Evolutionary conservation across 2,329 filamentous ascomycete genomes (phyloP).

Genomic region (Penicillium sp.): DNA sequence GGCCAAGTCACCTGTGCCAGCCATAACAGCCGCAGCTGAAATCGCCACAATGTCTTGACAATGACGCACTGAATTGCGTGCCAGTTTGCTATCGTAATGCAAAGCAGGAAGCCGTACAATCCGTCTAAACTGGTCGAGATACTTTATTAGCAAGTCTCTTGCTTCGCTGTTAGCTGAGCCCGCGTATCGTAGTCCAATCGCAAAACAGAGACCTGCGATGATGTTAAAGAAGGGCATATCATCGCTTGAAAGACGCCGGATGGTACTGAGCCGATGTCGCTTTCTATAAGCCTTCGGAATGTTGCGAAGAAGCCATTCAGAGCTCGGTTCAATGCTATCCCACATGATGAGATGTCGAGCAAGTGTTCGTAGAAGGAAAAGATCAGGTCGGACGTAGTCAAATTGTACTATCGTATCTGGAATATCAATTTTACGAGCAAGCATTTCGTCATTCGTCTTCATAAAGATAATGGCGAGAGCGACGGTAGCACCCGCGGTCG

Average conservation of each 20-base stretch:
- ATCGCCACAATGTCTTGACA: conserved; percentile 86
- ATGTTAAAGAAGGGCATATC: conserved; percentile 94
- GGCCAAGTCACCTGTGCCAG: conserved; percentile 83
- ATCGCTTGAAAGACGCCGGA: conserved; percentile 65
- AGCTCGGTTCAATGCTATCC: conserved; percentile 70
- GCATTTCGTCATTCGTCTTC: conserved; percentile 84
- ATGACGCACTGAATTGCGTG: conserved; percentile 78
- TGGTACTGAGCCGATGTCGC: conserved; percentile 57
- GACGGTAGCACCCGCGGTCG: conserved; percentile 87
- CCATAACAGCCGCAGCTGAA: conserved; percentile 84
- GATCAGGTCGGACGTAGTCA: conserved; percentile 90
- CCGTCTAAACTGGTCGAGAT: conserved; percentile 81
- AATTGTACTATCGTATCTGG: conserved; percentile 88
- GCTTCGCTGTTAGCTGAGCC: conserved; percentile 67
- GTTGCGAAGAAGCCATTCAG: conserved; percentile 70
- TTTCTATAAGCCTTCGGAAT: conserved; percentile 67
- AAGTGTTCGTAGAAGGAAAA: conserved; percentile 83
- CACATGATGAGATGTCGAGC: conserved; percentile 91
- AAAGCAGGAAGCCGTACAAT: conserved; percentile 62
- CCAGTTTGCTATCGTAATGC: conserved; percentile 78
- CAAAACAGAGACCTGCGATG: conserved; percentile 80
- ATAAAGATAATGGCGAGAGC: conserved; percentile 91
- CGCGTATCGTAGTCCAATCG: conserved; percentile 67
- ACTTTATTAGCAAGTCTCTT: conserved; percentile 75
- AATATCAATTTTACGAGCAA: conserved; percentile 89